Evolutionary conservation across 805 yeast genomes (phyloP).

Genomic region (Ogataea wickerhamii): DNA sequence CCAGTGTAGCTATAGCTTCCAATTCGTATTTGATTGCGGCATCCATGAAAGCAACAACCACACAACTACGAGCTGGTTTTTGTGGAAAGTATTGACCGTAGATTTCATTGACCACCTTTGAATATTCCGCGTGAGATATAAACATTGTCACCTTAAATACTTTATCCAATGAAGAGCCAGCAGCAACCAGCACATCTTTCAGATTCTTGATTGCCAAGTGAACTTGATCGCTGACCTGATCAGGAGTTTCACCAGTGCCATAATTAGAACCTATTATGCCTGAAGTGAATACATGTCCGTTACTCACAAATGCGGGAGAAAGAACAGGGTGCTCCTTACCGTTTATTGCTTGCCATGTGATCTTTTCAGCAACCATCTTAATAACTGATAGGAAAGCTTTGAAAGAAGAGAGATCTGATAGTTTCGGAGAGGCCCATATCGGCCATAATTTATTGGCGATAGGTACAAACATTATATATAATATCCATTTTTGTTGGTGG

Average conservation of each 20-base stretch:
- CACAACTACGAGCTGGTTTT: constrained; percentile 52
- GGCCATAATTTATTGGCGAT: not conserved
- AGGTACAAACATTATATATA: not conserved
- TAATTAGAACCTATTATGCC: constrained; percentile 27
- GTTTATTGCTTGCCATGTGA: constrained; percentile 36
- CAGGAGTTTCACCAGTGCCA: constrained; percentile 39
- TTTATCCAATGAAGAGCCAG: constrained; percentile 44
- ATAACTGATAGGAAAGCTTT: not conserved
- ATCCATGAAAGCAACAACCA: constrained; percentile 50
- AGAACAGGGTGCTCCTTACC: constrained; percentile 28
- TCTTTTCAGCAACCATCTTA: constrained; percentile 23
- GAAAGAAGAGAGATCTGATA: not conserved
- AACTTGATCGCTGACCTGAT: constrained; percentile 42
- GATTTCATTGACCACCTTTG: constrained; percentile 41
- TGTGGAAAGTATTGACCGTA: constrained; percentile 45
- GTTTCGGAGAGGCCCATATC: constrained; percentile 2
- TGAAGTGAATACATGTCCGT: constrained; percentile 27
- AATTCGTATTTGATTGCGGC: constrained; percentile 46
- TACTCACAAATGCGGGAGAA: constrained; percentile 20
- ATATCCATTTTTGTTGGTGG: not conserved
- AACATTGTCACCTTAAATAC: constrained; percentile 50
- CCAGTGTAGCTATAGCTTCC: constrained; percentile 34
- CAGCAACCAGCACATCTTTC: constrained; percentile 37
- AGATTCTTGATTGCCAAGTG: constrained; percentile 43
- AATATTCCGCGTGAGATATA: constrained; percentile 42